Conservation (phyloP, 805 yeast genomes). For the Candida ulmi region DNA sequence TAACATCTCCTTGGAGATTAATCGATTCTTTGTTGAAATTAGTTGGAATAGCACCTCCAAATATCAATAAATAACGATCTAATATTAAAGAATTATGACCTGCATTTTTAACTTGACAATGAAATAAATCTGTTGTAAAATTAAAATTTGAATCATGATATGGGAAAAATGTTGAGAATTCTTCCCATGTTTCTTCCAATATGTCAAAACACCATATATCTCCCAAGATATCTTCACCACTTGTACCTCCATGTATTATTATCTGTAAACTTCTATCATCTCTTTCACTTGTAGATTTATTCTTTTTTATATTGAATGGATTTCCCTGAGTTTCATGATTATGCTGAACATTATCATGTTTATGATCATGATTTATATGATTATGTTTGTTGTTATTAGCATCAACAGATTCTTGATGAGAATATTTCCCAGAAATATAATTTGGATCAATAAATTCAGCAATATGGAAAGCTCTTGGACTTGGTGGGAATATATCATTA, state of each 20-base stretch:
- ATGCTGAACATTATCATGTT: too few relatives aligned
- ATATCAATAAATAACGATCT: slow-evolving; percentile 16
- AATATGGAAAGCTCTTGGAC: slow-evolving; percentile 32
- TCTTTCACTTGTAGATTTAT: too few relatives aligned
- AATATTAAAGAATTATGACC: slow-evolving; percentile 12
- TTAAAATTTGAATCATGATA: slow-evolving; percentile 9
- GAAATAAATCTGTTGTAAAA: slow-evolving; percentile 3
- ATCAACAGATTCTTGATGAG: too few relatives aligned
- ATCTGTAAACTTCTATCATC: too few relatives aligned
- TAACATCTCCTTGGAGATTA: neutral
- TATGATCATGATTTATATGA: too few relatives aligned
- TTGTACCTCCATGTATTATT: slow-evolving; percentile 35
- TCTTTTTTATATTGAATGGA: too few relatives aligned
- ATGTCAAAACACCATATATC: slow-evolving; percentile 49
- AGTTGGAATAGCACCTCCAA: slow-evolving; percentile 14
- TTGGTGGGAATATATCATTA: slow-evolving; percentile 22
- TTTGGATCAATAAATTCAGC: slow-evolving; percentile 20
- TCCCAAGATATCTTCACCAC: slow-evolving; percentile 30
- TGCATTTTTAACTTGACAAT: slow-evolving; percentile 11
- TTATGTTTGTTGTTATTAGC: too few relatives aligned
- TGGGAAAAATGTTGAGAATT: slow-evolving; percentile 23
- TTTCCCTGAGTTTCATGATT: slow-evolving; percentile 2
- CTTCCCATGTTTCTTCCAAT: slow-evolving; percentile 36
- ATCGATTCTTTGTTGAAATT: slow-evolving; percentile 1
- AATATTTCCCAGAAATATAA: neutral